Evolutionary conservation across 352 stramenopile genomes (phyloP).

Genomic region (Phytophthora pinifolia): DNA sequence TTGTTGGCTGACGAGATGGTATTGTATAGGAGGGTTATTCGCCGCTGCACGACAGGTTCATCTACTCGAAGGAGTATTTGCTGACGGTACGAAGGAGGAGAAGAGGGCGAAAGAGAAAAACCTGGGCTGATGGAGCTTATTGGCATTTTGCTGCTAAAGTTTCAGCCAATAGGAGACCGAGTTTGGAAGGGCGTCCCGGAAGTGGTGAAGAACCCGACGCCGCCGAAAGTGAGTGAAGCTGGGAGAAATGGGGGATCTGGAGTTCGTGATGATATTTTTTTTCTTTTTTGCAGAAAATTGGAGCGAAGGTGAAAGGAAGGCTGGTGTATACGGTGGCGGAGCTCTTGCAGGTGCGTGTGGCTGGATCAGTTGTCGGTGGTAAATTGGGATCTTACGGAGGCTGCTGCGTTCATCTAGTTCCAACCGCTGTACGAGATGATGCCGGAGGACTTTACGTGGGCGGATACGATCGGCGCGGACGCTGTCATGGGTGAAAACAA

Average conservation of each 20-base stretch:
- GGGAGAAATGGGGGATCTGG: not conserved
- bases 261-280: not conserved
- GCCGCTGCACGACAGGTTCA: conserved; percentile 38
- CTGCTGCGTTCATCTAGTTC: conserved; percentile 37
- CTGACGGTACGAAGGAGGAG: conserved; percentile 30
- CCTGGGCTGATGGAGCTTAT: not conserved
- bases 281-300: conserved; percentile 36
- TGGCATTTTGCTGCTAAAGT: conserved; percentile 32
- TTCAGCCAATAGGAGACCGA: conserved; percentile 52
- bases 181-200: conserved; percentile 43
- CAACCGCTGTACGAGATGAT: conserved; percentile 70
- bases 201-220: conserved; percentile 42
- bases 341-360: conserved; percentile 45
- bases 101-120: not conserved
- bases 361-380: not conserved
- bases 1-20: not conserved
- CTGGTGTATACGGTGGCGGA: conserved; percentile 66
- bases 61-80: conserved; percentile 71
- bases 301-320: conserved; percentile 44
- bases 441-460: conserved; percentile 61
- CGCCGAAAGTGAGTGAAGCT: conserved; percentile 34
- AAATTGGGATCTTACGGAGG: not conserved
- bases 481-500: conserved; percentile 56
- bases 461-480: conserved; percentile 56
- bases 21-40: conserved; percentile 30